Evolutionary conservation across 2,329 filamentous ascomycete genomes (phyloP).

Genomic region (Sporothrix curviconia): DNA sequence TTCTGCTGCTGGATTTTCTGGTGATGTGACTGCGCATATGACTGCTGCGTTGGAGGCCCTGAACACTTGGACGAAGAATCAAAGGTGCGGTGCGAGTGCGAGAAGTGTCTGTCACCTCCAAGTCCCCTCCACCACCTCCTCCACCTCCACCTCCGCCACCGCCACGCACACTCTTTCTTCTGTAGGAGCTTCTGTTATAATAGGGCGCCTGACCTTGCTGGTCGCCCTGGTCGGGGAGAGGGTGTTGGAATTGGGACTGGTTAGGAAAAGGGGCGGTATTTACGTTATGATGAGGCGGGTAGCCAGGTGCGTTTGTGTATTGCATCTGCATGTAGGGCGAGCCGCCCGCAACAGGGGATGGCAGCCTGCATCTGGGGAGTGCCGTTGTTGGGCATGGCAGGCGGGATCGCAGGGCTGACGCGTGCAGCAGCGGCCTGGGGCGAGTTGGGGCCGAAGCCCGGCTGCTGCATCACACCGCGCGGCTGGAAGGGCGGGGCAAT

Average conservation of each 20-base stretch:
- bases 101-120: conserved; percentile 23
- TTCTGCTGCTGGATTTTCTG: neutral
- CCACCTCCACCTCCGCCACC: conserved; percentile 26
- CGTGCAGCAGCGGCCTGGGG: conserved; percentile 50
- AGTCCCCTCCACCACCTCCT: neutral
- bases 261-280: conserved; percentile 15
- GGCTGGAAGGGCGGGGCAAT: conserved; percentile 41
- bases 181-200: conserved; percentile 30
- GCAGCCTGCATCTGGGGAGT: conserved; percentile 63
- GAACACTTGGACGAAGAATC: conserved; percentile 28
- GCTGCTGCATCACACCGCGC: conserved; percentile 38
- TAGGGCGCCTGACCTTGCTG: conserved; percentile 26
- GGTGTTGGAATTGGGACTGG: neutral
- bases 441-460: conserved; percentile 45
- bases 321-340: conserved; percentile 34
- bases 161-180: conserved; percentile 41
- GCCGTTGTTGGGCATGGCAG: conserved; percentile 51
- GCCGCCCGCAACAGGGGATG: conserved; percentile 42
- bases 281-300: conserved; percentile 19
- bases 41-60: neutral
- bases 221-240: conserved; percentile 21
- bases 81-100: conserved; percentile 33
- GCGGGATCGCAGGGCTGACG: conserved; percentile 59
- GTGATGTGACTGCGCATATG: neutral
- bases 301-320: conserved; percentile 14